Base-by-base conservation (phyloP, 352 stramenopile genomes). In the Hyaloperonospora arabidopsidis region DNA sequence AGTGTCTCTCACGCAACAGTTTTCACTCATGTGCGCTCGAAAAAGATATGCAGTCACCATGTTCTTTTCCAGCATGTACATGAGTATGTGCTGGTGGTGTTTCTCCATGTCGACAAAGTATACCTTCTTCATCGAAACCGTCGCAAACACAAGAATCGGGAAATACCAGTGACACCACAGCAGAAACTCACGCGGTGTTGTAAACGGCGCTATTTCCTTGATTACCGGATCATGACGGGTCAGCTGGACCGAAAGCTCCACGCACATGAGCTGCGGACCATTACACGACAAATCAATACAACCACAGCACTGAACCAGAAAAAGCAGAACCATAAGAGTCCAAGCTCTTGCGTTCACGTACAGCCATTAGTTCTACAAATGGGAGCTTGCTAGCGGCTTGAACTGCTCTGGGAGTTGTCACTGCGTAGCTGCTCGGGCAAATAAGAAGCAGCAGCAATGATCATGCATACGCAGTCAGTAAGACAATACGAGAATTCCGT, bases 51-150 rank as follows among this genome's bases (percentile, higher is more conserved):
- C 8, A 41, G 60, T 44, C 28, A 83, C 72, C 52, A 76, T 62
- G 45, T 80, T 83, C 54, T 79, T 75, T 49, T 74, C 28, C 49
- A 77, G 32, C 72, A 86, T 78, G 48, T 82, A 62, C 28, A 63
- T 43, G 18, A 84, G 57, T 3, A 80, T 54, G 13, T 50, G 58
- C 39, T 75, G 56, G 8, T 72, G 73, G 36, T 88, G 78, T 25
- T 78, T 63, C 28, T 85, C 73, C 65, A 86, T 49, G 51, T 88
- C 75, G 29, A 88, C 52, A 43, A 70, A 85, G 29, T 79, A 80
- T 7, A 76, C 60, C 15, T 70, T 76, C 49, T 83, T 83, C 19
- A 79, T 67, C 19, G 57, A 67, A 32, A 80, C 57, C 18, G 55
- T 44, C 0, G 67, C 52, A 39, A 84, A 78, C 14, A 64, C 68